Evolutionary conservation across 2,329 filamentous ascomycete species (phyloP), one percentile per base, ranked within the genome.

Genomic region (Onygena corvina): DNA sequence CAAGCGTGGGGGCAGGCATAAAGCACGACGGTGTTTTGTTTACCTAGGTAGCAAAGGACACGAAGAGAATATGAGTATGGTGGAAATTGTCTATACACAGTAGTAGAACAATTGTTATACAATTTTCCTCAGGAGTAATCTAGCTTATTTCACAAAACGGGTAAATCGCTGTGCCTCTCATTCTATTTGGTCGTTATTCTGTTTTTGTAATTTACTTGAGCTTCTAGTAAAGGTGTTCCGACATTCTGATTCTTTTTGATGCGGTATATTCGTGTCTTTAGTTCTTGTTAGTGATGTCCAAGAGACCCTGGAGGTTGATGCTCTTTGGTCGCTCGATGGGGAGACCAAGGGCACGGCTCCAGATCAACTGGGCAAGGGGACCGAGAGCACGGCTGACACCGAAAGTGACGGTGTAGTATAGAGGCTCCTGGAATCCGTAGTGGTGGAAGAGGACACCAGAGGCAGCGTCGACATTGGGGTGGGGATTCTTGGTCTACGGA

Each of bases 271-370:
- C 20, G 9, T 33, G 25, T 11, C 20, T 40, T 20, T 45, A 25
- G 20, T 50, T 49, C 46, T 53, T 53, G 35, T 60, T 59, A 20
- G 59, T 77, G 62, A 78, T 66, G 67, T 89, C 83, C 57, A 94
- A 71, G 57, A 98, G 71, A 8, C 90, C 90, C 66, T 86, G 76
- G 50, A 98, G 74, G 70, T 94, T 92, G 65, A 96, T 94, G 69
- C 86, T 94, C 84, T 98, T 98, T 46, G 92, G 92, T 54, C 90
- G 77, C 80, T 98, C 92, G 62, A 98, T 98, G 8, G 92, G 92
- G 64, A 96, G 73, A 48, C 92, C 92, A 54, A 98, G 71, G 12
- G 89, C 89, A 46, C 92, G 80, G 67, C 96, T 90, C 92, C 92
- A 96, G 65, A 98, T 84, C 56, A 98, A 76, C 69, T 98, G 92